Conservation (phyloP, 2,329 filamentous ascomycete species). For the Monilinia polystroma region DNA sequence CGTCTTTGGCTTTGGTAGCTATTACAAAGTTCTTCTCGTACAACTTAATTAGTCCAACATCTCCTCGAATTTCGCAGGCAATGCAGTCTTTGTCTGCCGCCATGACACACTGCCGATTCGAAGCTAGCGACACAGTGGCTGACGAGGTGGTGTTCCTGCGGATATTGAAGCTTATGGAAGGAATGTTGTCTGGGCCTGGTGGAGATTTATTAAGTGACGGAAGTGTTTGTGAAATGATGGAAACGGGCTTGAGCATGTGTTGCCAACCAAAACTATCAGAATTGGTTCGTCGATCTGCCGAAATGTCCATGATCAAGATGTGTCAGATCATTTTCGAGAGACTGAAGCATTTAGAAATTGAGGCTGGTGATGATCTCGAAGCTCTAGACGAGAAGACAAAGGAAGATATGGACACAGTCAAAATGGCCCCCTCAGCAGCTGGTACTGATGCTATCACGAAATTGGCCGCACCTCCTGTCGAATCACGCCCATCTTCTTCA, state of each 20-base stretch:
- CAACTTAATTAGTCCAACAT: slow-evolving; percentile 79
- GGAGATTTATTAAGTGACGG: slow-evolving; percentile 95
- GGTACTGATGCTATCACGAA: slow-evolving; percentile 59
- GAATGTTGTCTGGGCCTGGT: slow-evolving; percentile 91
- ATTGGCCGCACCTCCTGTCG: slow-evolving; percentile 47
- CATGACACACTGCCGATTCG: slow-evolving; percentile 96
- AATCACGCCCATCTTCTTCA: slow-evolving; percentile 43
- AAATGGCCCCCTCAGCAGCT: slow-evolving; percentile 77
- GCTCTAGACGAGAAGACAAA: slow-evolving; percentile 65
- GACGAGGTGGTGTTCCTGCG: slow-evolving; percentile 94
- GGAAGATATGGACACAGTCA: slow-evolving; percentile 70
- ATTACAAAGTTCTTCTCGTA: slow-evolving; percentile 97
- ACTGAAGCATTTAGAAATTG: slow-evolving; percentile 80
- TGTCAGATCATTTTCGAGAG: slow-evolving; percentile 97
- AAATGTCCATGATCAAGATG: slow-evolving; percentile 98
- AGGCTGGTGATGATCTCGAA: slow-evolving; percentile 65
- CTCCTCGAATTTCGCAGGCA: slow-evolving; percentile 82
- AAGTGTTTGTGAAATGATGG: slow-evolving; percentile 99
- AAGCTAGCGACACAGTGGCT: slow-evolving; percentile 90
- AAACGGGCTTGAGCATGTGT: slow-evolving; percentile 93
- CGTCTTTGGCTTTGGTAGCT: slow-evolving; percentile 87
- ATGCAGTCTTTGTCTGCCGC: slow-evolving; percentile 95
- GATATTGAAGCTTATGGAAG: slow-evolving; percentile 96
- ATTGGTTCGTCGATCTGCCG: slow-evolving; percentile 83
- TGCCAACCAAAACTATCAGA: slow-evolving; percentile 91